Conservation (phyloP, 805 yeast genomes). For the Metschnikowia santaceciliae region DNA sequence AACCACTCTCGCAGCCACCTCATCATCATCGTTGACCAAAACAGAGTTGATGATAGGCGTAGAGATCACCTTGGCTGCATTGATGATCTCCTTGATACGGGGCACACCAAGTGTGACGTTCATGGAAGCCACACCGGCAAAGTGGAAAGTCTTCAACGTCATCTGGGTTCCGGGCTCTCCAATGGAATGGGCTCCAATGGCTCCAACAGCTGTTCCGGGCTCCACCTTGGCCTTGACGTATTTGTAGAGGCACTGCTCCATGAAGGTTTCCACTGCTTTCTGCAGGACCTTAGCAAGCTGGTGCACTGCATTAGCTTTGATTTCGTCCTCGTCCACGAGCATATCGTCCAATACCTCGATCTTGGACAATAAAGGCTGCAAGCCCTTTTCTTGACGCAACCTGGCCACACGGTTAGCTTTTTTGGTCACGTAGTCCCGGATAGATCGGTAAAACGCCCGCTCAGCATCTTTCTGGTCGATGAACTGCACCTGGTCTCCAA, state of each 20-base stretch:
- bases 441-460: constrained; percentile 74
- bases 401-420: constrained; percentile 57
- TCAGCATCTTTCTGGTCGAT: constrained; percentile 88
- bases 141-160: constrained; percentile 96
- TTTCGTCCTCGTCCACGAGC: constrained; percentile 27
- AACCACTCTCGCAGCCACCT: constrained; percentile 97
- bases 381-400: constrained; percentile 51
- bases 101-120: constrained; percentile 97
- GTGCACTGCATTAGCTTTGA: constrained; percentile 43
- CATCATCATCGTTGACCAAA: constrained; percentile 88
- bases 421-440: constrained; percentile 56
- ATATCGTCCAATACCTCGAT: constrained; percentile 33
- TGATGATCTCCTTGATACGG: constrained; percentile 95
- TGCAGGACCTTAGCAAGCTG: constrained; percentile 68
- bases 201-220: constrained; percentile 99
- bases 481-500: constrained; percentile 49
- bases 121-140: constrained; percentile 96
- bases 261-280: constrained; percentile 56
- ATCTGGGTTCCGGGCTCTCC: constrained; percentile 99
- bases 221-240: constrained; percentile 90
- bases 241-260: constrained; percentile 73
- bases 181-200: constrained; percentile 97
- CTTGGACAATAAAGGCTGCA: constrained; percentile 40
- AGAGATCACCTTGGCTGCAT: constrained; percentile 90
- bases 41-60: constrained; percentile 96